These are phyloP conservation scores for Metschnikowia aberdeeniae DNA, from an alignment of 805 yeast genomes.

Conservation along the genomic window DNA sequence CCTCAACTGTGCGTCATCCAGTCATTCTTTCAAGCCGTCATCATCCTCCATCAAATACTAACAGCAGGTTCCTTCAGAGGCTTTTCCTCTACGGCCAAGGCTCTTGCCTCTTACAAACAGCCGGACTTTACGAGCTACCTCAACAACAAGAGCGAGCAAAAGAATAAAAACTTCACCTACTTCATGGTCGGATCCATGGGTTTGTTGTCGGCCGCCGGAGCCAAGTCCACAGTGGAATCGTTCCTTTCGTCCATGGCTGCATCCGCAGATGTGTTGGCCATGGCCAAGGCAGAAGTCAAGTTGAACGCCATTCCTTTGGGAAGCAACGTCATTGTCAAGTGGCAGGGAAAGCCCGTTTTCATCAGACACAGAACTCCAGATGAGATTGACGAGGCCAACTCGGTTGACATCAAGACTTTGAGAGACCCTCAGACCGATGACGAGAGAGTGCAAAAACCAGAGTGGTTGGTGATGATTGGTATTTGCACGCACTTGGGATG, in stretches of 20 bases:
- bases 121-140: conserved; percentile 86
- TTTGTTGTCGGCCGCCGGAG: conserved; percentile 85
- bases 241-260: conserved; percentile 94
- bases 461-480: conserved; percentile 99
- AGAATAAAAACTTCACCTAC: conserved; percentile 80
- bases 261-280: conserved; percentile 96
- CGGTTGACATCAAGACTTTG: conserved; percentile 66
- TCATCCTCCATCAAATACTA: conserved; percentile 13
- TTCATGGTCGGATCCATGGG: conserved; percentile 98
- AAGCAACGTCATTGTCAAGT: conserved; percentile 95
- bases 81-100: conserved; percentile 46
- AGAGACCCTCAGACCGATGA: conserved; percentile 94
- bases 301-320: conserved; percentile 93
- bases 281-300: conserved; percentile 99
- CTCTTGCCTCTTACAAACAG: conserved; percentile 78
- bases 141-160: conserved; percentile 66
- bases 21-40: too few species aligned
- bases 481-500: conserved; percentile 99
- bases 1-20: too few species aligned
- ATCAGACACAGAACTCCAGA: conserved; percentile 95
- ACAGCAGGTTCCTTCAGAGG: conserved; percentile 41
- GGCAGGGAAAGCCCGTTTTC: conserved; percentile 99
- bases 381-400: conserved; percentile 93
- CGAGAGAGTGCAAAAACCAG: conserved; percentile 93
- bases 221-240: conserved; percentile 91